A percentile compares a stretch with the other conserved stretches of the same genome.
These are phyloP conservation scores for Panicum hallii DNA, from an alignment of 202 grass and related monocot genomes.

Conservation along the genomic window DNA sequence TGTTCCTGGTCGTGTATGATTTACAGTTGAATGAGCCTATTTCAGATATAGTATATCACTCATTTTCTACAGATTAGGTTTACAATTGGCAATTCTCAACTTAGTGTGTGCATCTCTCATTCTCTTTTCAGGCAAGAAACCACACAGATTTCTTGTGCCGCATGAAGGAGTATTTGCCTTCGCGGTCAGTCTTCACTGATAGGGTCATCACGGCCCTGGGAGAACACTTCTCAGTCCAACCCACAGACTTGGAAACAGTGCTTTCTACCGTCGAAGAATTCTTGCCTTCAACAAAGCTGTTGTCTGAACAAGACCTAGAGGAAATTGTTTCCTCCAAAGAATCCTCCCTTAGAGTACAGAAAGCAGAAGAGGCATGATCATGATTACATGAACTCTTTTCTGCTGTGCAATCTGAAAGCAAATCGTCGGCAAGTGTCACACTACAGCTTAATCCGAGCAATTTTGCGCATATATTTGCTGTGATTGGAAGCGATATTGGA, in stretches of 20 bases:
- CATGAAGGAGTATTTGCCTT: conserved; percentile 78
- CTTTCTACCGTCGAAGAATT: conserved; percentile 32
- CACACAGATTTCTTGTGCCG: conserved; percentile 73
- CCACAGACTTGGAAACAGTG: conserved; percentile 37
- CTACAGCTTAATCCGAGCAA: too few species aligned
- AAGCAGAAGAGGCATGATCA: too few species aligned
- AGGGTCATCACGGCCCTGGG: conserved; percentile 53
- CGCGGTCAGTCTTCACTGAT: conserved; percentile 55
- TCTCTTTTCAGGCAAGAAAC: conserved; percentile 62
- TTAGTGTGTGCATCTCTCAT: background rate
- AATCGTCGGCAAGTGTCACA: too few species aligned
- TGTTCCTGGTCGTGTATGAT: background rate
- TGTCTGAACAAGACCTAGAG: conserved; percentile 68
- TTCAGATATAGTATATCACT: background rate
- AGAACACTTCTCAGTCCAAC: conserved; percentile 66
- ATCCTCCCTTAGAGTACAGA: background rate
- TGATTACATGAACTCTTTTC: too few species aligned
- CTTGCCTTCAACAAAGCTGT: conserved; percentile 59
- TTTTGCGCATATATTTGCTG: too few species aligned
- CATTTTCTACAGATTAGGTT: background rate
- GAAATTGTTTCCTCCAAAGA: conserved; percentile 37
- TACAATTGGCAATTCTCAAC: background rate
- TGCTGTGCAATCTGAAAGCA: too few species aligned
- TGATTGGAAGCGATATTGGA: too few species aligned
- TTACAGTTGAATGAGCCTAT: background rate